These are phyloP conservation scores for Tetrahymena elliotti DNA, from an alignment of 73 alveolate species.

Conservation along the genomic window DNA sequence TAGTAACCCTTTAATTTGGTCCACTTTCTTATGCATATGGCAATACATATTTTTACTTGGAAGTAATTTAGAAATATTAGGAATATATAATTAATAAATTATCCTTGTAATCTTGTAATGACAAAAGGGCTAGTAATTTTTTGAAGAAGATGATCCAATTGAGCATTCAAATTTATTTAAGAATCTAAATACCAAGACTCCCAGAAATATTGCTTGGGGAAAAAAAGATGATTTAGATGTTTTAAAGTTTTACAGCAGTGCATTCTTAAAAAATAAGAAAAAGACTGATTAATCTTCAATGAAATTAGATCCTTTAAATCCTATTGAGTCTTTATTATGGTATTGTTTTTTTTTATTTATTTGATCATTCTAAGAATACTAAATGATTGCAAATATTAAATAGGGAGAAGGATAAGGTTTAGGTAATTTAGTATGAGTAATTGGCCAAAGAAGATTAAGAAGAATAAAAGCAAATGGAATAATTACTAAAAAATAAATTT, in stretches of 20 bases:
- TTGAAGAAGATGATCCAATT: background rate
- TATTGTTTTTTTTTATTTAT: background rate
- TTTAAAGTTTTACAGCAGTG: background rate
- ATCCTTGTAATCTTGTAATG: background rate
- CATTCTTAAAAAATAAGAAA: background rate
- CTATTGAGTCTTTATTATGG: background rate
- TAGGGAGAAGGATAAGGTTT: background rate
- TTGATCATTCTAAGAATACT: no score
- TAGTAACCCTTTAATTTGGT: background rate
- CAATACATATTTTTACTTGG: background rate
- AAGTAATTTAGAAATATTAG: background rate
- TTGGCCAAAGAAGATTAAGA: background rate
- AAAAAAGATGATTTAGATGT: background rate
- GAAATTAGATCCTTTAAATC: background rate
- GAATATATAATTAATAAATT: background rate
- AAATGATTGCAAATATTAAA: background rate
- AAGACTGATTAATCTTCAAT: background rate
- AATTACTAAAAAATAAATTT: background rate
- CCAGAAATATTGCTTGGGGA: background rate
- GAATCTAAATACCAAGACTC: background rate
- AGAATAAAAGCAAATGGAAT: background rate
- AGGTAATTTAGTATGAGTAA: background rate
- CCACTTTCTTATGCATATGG: background rate
- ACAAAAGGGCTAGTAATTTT: background rate
- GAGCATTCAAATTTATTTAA: background rate